A percentile compares a stretch with the other conserved stretches of the same genome.
These are phyloP conservation scores for Phytophthora palmivora DNA, from an alignment of 352 stramenopile species.

Conservation along the genomic window DNA sequence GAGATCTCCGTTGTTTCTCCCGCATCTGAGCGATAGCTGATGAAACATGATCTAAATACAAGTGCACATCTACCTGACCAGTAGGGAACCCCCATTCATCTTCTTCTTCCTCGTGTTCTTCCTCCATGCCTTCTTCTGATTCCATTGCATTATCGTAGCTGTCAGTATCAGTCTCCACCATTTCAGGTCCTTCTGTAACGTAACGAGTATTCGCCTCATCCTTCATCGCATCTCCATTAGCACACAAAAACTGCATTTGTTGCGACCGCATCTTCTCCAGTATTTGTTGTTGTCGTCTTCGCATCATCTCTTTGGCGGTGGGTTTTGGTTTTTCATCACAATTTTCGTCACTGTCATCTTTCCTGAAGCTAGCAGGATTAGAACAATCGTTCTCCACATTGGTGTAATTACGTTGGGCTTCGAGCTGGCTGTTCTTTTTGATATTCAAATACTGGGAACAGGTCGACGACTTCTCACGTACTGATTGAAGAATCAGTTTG, in stretches of 20 bases:
- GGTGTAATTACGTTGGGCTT: slow-evolving; percentile 3
- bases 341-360: slow-evolving; percentile 9
- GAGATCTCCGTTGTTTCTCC: slow-evolving; percentile 52
- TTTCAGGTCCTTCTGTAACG: slow-evolving; percentile 3
- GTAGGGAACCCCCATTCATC: slow-evolving; percentile 86
- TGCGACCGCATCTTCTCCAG: slow-evolving; percentile 75
- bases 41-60: slow-evolving; percentile 76
- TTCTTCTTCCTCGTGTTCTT: slow-evolving; percentile 74
- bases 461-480: slow-evolving; percentile 33
- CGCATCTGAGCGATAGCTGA: slow-evolving; percentile 62
- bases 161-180: slow-evolving; percentile 26
- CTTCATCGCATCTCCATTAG: slow-evolving; percentile 40
- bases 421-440: slow-evolving; percentile 17
- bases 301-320: slow-evolving; percentile 69
- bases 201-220: slow-evolving; percentile 15
- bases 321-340: slow-evolving; percentile 25
- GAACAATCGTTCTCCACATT: neutral
- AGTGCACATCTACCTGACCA: slow-evolving; percentile 63
- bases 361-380: slow-evolving; percentile 2
- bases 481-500: slow-evolving; percentile 29
- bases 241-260: slow-evolving; percentile 76
- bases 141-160: slow-evolving; percentile 41
- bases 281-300: slow-evolving; percentile 68
- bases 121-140: slow-evolving; percentile 46
- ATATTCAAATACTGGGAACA: slow-evolving; percentile 34